phyloP scores from a whole-genome alignment of 2,329 filamentous ascomycete species.

The Grosmannia clavigera region DNA sequence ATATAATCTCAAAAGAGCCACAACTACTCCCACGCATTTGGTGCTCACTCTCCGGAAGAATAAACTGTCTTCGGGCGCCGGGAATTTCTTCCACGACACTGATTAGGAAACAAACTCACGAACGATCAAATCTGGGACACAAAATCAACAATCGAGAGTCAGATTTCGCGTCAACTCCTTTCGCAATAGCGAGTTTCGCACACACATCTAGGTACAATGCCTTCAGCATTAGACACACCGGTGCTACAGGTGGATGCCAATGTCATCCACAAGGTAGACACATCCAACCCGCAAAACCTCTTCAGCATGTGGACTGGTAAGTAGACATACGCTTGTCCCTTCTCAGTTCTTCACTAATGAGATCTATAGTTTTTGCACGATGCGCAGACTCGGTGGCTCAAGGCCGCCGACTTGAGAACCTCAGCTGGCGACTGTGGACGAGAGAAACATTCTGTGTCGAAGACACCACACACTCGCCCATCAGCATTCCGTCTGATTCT shows the following conservation, averaged over 20 bases:
- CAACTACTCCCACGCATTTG: not conserved
- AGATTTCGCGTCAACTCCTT: not conserved
- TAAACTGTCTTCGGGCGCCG: not conserved
- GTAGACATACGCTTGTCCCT: slow-evolving; percentile 20
- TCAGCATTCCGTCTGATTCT: not conserved
- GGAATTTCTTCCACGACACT: not conserved
- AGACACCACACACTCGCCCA: slow-evolving; percentile 18
- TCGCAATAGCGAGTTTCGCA: slow-evolving; percentile 1
- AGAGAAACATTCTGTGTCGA: slow-evolving; percentile 85
- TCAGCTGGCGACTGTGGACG: slow-evolving; percentile 93
- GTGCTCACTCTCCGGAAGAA: not conserved
- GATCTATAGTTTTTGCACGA: slow-evolving; percentile 67
- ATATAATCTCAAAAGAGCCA: not conserved
- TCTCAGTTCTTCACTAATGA: not conserved
- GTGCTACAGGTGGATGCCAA: slow-evolving; percentile 85
- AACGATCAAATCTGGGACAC: not conserved
- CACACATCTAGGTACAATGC: slow-evolving; percentile 48
- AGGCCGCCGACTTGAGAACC: slow-evolving; percentile 82
- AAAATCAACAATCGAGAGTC: not conserved
- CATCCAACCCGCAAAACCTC: slow-evolving; percentile 79
- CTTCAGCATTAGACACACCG: slow-evolving; percentile 68
- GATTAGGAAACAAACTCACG: not conserved
- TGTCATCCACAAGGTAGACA: slow-evolving; percentile 91
- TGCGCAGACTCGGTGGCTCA: slow-evolving; percentile 91
- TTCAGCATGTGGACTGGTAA: slow-evolving; percentile 96